A percentile compares a stretch with the other conserved stretches of the same genome.
Evolutionary conservation across 2,329 filamentous ascomycete species (phyloP).

Genomic region (Sporothrix brasiliensis): DNA sequence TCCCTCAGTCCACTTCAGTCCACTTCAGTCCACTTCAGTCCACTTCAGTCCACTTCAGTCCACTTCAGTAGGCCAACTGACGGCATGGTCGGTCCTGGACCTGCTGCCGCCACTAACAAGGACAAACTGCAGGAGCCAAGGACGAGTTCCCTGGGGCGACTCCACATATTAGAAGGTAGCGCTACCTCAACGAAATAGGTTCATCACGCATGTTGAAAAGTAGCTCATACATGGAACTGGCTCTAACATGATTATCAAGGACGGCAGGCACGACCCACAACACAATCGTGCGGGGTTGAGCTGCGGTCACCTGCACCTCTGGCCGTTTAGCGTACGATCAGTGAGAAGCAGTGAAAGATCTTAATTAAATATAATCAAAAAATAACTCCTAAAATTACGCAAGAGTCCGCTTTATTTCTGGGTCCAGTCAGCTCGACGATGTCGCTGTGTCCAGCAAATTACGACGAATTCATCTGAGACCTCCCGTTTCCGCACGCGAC

Average conservation of each 20-base stretch:
- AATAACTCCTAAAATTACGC: constrained; percentile 3
- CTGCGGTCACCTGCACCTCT: constrained; percentile 32
- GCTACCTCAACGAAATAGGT: constrained; percentile 10
- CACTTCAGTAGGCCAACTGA: constrained; percentile 29
- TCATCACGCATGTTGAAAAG: background rate
- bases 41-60: constrained; percentile 28
- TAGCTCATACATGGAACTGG: constrained; percentile 20
- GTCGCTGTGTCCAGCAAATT: constrained; percentile 17
- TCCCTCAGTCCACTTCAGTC: constrained; percentile 28
- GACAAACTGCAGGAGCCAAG: constrained; percentile 28
- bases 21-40: constrained; percentile 28
- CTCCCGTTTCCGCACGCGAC: background rate
- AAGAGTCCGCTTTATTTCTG: background rate
- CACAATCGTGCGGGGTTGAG: constrained; percentile 31
- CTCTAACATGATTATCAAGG: constrained; percentile 7
- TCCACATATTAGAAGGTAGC: constrained; percentile 24
- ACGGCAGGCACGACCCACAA: constrained; percentile 28
- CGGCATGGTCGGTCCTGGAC: constrained; percentile 26
- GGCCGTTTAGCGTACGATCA: constrained; percentile 29
- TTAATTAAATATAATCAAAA: constrained; percentile 23
- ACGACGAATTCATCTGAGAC: constrained; percentile 14
- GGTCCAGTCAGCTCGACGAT: constrained; percentile 15
- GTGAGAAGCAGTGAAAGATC: background rate
- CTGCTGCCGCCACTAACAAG: constrained; percentile 25
- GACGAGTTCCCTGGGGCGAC: constrained; percentile 30